phyloP scores from a whole-genome alignment of 352 stramenopile genomes.

The Albugo laibachii region DNA sequence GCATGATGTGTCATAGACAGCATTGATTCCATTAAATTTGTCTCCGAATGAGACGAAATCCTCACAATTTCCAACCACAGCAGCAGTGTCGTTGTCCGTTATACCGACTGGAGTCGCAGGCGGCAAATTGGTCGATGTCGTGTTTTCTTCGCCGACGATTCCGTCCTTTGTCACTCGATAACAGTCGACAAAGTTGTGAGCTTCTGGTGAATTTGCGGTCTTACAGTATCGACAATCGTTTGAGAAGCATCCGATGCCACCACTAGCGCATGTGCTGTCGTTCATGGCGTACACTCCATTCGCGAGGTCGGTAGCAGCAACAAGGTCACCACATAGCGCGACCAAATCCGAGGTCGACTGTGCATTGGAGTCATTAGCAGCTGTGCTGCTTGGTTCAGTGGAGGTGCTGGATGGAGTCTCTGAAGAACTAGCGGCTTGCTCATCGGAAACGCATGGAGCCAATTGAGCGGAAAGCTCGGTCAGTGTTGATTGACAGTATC shows the following conservation, averaged over 20 bases:
- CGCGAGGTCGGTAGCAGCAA: slow-evolving; percentile 2
- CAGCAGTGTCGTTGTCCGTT: neutral
- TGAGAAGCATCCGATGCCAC: slow-evolving; percentile 3
- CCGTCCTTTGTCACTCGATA: neutral
- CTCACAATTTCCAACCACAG: neutral
- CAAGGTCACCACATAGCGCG: neutral
- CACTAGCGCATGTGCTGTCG: slow-evolving; percentile 1
- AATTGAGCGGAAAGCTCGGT: slow-evolving; percentile 3
- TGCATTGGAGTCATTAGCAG: neutral
- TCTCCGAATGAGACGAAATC: neutral
- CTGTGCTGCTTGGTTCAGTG: neutral
- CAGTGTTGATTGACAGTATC: slow-evolving; percentile 12
- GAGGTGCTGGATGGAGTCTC: neutral
- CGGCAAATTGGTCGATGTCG: neutral
- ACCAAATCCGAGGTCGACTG: neutral
- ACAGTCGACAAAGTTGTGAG: slow-evolving; percentile 6
- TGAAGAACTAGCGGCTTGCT: neutral
- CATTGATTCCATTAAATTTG: slow-evolving; percentile 1
- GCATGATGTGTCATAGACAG: slow-evolving; percentile 5
- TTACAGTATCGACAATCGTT: slow-evolving; percentile 9
- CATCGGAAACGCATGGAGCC: neutral
- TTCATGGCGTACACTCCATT: slow-evolving; percentile 5
- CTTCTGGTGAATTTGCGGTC: slow-evolving; percentile 3
- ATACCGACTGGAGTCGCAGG: neutral
- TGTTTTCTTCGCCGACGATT: neutral